A percentile compares a stretch with the other conserved stretches of the same genome.
These are phyloP conservation scores for Ophidiomyces ophidiicola DNA, from an alignment of 2,329 filamentous ascomycete species.

Conservation along the genomic window DNA sequence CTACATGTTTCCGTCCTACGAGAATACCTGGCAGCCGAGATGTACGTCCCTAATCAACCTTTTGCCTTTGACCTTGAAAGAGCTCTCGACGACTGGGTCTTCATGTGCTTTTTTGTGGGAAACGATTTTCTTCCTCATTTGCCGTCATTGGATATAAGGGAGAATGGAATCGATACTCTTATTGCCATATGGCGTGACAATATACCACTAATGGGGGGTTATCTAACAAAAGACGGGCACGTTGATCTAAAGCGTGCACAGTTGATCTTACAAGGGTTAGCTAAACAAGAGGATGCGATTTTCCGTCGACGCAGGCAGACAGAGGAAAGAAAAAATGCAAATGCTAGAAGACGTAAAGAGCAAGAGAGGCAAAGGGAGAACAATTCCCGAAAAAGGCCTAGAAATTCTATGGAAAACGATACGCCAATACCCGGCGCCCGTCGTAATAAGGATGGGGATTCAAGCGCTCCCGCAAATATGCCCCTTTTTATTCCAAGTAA, in stretches of 20 bases:
- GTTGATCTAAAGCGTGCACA: slow-evolving; percentile 81
- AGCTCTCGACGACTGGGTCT: slow-evolving; percentile 94
- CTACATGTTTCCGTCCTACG: slow-evolving; percentile 82
- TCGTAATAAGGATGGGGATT: slow-evolving; percentile 19
- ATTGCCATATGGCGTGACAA: slow-evolving; percentile 97
- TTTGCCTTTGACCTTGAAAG: slow-evolving; percentile 91
- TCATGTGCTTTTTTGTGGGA: slow-evolving; percentile 97
- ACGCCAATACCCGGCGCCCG: slow-evolving; percentile 13
- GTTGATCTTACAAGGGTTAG: slow-evolving; percentile 73
- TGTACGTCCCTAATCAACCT: slow-evolving; percentile 66
- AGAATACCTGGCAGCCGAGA: slow-evolving; percentile 85
- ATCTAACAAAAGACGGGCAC: slow-evolving; percentile 87
- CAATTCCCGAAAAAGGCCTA: slow-evolving; percentile 31
- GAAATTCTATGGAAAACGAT: slow-evolving; percentile 34
- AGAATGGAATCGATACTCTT: slow-evolving; percentile 91
- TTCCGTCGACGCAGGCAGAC: slow-evolving; percentile 77
- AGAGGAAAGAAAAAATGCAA: slow-evolving; percentile 71
- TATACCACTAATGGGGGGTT: slow-evolving; percentile 80
- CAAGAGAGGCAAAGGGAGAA: slow-evolving; percentile 47
- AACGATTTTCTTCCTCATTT: slow-evolving; percentile 97
- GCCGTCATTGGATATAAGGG: slow-evolving; percentile 91
- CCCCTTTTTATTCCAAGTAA: slow-evolving; percentile 47
- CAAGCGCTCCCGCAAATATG: slow-evolving; percentile 33
- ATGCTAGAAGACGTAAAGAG: slow-evolving; percentile 63
- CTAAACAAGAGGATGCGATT: slow-evolving; percentile 85